A percentile compares a stretch with the other conserved stretches of the same genome.
Evolutionary conservation across 129 eudicot genomes (phyloP).

Genomic region (Flaveria trinervia): DNA sequence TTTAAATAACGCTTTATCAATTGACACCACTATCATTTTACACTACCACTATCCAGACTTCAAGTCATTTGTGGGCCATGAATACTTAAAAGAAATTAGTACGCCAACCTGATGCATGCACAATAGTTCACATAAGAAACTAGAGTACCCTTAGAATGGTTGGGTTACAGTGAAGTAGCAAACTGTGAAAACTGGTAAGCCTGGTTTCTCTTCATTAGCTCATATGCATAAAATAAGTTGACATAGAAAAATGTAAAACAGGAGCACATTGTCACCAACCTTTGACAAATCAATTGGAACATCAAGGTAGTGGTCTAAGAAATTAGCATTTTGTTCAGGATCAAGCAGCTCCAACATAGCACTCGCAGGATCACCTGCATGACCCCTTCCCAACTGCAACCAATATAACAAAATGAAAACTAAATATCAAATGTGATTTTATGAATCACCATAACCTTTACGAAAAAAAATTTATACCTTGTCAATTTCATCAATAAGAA

Average conservation of each 20-base stretch:
- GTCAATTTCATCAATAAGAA: constrained; percentile 96
- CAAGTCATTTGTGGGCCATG: background rate
- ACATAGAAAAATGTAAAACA: background rate
- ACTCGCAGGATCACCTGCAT: constrained; percentile 99
- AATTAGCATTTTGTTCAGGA: constrained; percentile 97
- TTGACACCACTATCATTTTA: background rate
- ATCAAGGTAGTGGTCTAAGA: constrained; percentile 95
- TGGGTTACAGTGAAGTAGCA: background rate
- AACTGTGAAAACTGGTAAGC: background rate
- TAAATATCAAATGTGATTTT: background rate
- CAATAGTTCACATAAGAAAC: background rate
- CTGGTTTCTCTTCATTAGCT: background rate
- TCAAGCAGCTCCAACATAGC: constrained; percentile 99
- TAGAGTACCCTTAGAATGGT: background rate
- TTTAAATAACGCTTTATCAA: background rate
- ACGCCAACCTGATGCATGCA: background rate
- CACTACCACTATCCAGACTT: background rate
- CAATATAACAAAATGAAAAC: constrained; percentile 6
- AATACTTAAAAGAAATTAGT: background rate
- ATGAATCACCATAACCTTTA: constrained; percentile 2
- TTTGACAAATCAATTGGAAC: constrained; percentile 93
- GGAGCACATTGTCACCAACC: constrained; percentile 44
- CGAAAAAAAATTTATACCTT: constrained; percentile 52
- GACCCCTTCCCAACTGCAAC: constrained; percentile 90
- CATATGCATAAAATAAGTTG: background rate